Evolutionary conservation across 139 green algal species (phyloP).

Genomic region (Chlamydomonas urium): DNA sequence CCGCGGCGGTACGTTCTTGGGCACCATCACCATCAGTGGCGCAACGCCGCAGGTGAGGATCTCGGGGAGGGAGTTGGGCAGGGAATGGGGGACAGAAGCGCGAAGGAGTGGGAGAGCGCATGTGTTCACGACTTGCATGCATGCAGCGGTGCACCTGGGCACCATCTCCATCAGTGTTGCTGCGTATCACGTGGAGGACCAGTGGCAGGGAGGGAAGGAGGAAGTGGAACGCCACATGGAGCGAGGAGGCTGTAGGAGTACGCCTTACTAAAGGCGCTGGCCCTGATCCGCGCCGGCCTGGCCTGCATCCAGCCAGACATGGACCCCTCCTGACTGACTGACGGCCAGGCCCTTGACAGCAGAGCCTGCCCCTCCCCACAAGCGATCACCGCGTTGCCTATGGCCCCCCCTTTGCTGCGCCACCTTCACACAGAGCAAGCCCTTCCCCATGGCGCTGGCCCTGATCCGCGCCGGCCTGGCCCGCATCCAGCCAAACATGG

Average conservation of each 20-base stretch:
- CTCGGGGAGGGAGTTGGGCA: no score
- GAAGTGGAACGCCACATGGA: no score
- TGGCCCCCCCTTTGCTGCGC: no score
- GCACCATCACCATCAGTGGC: constrained; percentile 39
- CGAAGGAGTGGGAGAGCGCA: no score
- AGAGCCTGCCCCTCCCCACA: no score
- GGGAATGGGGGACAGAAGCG: no score
- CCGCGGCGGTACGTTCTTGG: constrained; percentile 92
- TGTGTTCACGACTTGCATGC: no score
- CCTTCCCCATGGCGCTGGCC: constrained; percentile 58
- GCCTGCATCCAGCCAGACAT: constrained; percentile 69
- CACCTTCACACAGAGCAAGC: constrained; percentile 15
- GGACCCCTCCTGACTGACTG: constrained; percentile 31
- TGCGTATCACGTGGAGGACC: no score
- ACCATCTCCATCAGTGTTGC: constrained; percentile 6
- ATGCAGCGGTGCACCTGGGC: no score
- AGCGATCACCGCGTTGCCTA: no score
- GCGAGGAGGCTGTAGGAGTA: no score
- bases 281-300: constrained; percentile 74
- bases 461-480: constrained; percentile 76
- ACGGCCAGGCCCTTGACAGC: constrained; percentile 54
- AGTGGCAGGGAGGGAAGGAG: no score
- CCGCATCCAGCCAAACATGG: constrained; percentile 66
- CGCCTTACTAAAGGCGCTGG: constrained; percentile 58
- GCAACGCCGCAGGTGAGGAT: not conserved